Conservation (phyloP, 2,329 filamentous ascomycete genomes). For the Alternaria arbusti region DNA sequence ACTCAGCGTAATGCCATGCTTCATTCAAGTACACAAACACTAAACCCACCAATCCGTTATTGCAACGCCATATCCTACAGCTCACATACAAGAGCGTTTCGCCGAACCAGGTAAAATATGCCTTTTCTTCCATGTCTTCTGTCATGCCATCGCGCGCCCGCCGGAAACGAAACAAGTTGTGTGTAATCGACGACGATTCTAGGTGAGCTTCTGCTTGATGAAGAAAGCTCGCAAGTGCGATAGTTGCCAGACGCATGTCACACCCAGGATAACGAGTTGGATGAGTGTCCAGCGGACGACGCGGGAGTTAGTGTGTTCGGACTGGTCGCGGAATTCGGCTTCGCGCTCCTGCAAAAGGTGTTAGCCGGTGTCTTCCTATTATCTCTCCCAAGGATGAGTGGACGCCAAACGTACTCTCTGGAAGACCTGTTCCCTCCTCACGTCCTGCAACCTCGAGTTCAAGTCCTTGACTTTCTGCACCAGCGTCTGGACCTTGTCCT, state of each 20-base stretch:
- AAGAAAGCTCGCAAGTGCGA: constrained; percentile 96
- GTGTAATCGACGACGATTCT: constrained; percentile 34
- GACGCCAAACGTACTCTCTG: constrained; percentile 69
- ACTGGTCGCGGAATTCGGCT: constrained; percentile 97
- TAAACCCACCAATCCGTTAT: constrained; percentile 10
- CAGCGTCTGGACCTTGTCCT: constrained; percentile 89
- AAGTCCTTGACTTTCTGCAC: constrained; percentile 87
- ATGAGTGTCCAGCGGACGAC: constrained; percentile 94
- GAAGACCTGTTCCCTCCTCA: constrained; percentile 93
- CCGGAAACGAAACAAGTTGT: neutral
- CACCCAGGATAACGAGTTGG: constrained; percentile 81
- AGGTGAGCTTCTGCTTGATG: constrained; percentile 99
- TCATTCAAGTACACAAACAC: constrained; percentile 13
- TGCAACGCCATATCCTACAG: constrained; percentile 31
- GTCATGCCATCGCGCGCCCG: neutral
- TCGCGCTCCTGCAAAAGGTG: constrained; percentile 77
- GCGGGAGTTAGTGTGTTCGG: constrained; percentile 87
- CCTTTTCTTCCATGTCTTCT: constrained; percentile 12
- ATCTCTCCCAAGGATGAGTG: neutral
- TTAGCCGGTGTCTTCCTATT: constrained; percentile 14
- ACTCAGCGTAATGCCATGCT: constrained; percentile 1
- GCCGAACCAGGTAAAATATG: constrained; percentile 9
- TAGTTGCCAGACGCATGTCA: constrained; percentile 95
- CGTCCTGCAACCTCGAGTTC: constrained; percentile 84
- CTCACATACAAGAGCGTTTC: constrained; percentile 18